phyloP scores from a whole-genome alignment of 1,284 basidiomycete genomes.

The Pascua guehoae region DNA sequence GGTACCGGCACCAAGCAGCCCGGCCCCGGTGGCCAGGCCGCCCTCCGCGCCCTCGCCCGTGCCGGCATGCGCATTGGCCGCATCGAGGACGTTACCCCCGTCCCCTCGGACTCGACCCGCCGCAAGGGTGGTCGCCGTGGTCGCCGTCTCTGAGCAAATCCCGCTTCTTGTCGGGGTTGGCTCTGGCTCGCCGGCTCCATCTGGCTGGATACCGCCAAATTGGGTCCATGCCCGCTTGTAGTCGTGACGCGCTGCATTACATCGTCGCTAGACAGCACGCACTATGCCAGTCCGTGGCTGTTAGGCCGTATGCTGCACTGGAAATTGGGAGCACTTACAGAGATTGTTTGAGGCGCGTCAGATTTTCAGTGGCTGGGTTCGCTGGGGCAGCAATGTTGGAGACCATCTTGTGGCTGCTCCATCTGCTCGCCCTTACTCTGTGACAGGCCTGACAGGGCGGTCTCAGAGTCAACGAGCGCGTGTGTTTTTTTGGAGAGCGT shows the following conservation, averaged over 20 bases:
- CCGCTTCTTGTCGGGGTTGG: constrained; percentile 3
- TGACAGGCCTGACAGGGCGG: too few species aligned
- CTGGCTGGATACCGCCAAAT: neutral
- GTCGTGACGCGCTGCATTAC: constrained; percentile 6
- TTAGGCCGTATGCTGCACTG: neutral
- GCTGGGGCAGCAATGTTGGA: too few species aligned
- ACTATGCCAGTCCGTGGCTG: constrained; percentile 23
- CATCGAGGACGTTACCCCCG: constrained; percentile 92
- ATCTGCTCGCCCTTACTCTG: too few species aligned
- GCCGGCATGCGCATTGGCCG: constrained; percentile 97
- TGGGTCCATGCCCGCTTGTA: constrained; percentile 4
- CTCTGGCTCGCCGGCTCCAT: neutral
- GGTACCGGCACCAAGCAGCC: constrained; percentile 99
- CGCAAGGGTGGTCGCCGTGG: constrained; percentile 99
- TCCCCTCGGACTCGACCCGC: constrained; percentile 95
- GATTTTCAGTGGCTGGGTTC: too few species aligned
- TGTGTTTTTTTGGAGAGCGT: too few species aligned
- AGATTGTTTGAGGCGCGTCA: too few species aligned
- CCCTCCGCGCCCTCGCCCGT: constrained; percentile 93
- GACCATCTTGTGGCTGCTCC: too few species aligned
- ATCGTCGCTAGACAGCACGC: constrained; percentile 22
- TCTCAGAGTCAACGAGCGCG: too few species aligned
- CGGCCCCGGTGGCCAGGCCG: constrained; percentile 96
- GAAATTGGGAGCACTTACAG: too few species aligned
- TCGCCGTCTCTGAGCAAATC: constrained; percentile 72